Evolutionary conservation across 2,329 filamentous ascomycete genomes (phyloP).

Genomic region (Calonectria fujianensis): DNA sequence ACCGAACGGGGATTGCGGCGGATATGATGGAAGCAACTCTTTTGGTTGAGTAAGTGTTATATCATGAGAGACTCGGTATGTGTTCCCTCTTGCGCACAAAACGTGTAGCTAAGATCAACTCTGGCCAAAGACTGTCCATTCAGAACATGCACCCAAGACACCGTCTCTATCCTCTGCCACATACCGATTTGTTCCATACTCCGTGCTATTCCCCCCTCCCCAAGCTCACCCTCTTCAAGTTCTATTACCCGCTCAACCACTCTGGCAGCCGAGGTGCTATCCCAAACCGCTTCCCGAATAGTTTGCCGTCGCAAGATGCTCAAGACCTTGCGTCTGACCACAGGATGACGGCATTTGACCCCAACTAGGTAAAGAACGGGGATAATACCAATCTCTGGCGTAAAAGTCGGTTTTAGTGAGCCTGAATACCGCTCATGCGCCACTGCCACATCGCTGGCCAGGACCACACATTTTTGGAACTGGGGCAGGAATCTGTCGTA

Average conservation of each 20-base stretch:
- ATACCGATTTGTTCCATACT: conserved; percentile 54
- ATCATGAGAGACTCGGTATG: conserved; percentile 49
- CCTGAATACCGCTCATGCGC: conserved; percentile 51
- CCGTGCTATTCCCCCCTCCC: conserved; percentile 37
- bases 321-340: conserved; percentile 57
- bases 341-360: conserved; percentile 60
- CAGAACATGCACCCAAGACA: conserved; percentile 52
- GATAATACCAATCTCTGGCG: conserved; percentile 52
- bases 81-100: conserved; percentile 53
- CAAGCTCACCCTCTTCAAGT: conserved; percentile 57
- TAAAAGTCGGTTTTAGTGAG: conserved; percentile 55
- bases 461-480: conserved; percentile 54
- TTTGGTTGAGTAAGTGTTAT: neutral
- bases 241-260: conserved; percentile 59
- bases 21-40: neutral
- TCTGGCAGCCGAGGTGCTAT: conserved; percentile 56
- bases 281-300: conserved; percentile 59
- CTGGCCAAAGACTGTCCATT: conserved; percentile 42
- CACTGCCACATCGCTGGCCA: conserved; percentile 50
- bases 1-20: neutral
- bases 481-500: conserved; percentile 56
- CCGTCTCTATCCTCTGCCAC: conserved; percentile 56
- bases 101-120: conserved; percentile 58
- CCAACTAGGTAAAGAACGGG: conserved; percentile 60
- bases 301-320: conserved; percentile 50